Base-by-base conservation (phyloP, 495 filamentous ascomycete species). In the Trypethelium eluteriae region DNA sequence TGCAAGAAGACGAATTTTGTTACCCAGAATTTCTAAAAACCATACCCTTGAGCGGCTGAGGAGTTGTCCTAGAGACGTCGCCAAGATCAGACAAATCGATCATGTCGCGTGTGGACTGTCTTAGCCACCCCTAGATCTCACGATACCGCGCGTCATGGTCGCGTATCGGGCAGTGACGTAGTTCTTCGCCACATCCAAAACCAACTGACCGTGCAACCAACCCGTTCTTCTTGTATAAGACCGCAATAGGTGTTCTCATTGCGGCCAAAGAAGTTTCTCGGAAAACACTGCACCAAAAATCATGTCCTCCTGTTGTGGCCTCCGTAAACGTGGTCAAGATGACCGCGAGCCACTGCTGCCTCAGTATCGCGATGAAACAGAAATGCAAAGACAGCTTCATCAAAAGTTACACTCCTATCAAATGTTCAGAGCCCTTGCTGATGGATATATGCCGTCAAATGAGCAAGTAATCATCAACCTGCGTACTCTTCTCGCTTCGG, bases 331-430 rank as follows among this genome's bases (percentile, higher is more conserved):
- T 47, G 38, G 32, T 25, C 64, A 56, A 25, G 78, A 78, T 68
- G 88, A 91, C 69, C 86, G 82, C 25, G 84, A 93, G 69, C 91
- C 92, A 50, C 82, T 96, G 38, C 85, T 96, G 39, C 88, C 92
- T 70, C 88, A 86, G 69, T 96, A 96, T 78, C 82, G 87, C 68
- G 88, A 94, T 75, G 90, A 93, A 70, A 96, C 92, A 9, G 76
- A 81, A 34, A 80, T 91, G 62, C 91, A 96, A 80, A 82, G 88
- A 39, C 79, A 82, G 62, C 79, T 93, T 53, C 90, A 92, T 72
- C 85, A 89, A 74, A 96, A 96, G 78, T 81, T 96, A 66, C 93
- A 96, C 76, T 86, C 86, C 65, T 96, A 96, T 74, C 92, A 96
- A 79, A 94, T 96, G 90, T 68, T 90, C 38, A 84, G 90, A 57